phyloP scores from a whole-genome alignment of 2,329 filamentous ascomycete genomes.

The Talaromyces sp. region DNA sequence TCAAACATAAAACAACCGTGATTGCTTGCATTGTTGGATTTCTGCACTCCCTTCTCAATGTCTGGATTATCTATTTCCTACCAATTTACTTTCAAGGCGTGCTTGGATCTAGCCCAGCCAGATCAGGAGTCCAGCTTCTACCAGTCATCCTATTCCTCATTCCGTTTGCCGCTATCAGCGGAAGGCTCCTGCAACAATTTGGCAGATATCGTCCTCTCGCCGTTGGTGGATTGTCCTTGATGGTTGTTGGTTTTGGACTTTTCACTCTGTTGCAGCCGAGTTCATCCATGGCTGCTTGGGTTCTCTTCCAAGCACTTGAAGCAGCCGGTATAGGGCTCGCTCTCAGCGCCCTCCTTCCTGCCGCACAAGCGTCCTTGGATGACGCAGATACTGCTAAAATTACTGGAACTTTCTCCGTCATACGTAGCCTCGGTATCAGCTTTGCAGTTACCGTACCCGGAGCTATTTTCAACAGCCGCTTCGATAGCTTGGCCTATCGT shows the following conservation, averaged over 20 bases:
- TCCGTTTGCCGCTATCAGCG: no score
- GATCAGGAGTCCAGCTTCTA: no score
- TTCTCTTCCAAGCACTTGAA: constrained; percentile 25
- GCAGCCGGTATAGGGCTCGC: constrained; percentile 23
- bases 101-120: no score
- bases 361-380: constrained; percentile 23
- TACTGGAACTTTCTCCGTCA: constrained; percentile 24
- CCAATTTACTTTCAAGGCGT: no score
- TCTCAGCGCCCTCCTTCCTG: constrained; percentile 21
- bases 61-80: no score
- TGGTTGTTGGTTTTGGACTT: constrained; percentile 16
- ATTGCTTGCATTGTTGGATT: no score
- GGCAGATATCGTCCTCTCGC: no score
- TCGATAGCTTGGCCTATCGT: constrained; percentile 14
- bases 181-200: no score
- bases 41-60: no score
- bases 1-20: no score
- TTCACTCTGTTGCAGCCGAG: constrained; percentile 20
- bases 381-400: constrained; percentile 23
- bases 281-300: constrained; percentile 23
- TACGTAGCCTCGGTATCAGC: constrained; percentile 25
- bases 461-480: constrained; percentile 27
- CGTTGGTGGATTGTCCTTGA: no score
- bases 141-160: no score
- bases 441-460: constrained; percentile 26